A percentile compares a stretch with the other conserved stretches of the same genome.
Evolutionary conservation across 768 basidiomycete genomes (phyloP).

Genomic region (Tulasnella sp.): DNA sequence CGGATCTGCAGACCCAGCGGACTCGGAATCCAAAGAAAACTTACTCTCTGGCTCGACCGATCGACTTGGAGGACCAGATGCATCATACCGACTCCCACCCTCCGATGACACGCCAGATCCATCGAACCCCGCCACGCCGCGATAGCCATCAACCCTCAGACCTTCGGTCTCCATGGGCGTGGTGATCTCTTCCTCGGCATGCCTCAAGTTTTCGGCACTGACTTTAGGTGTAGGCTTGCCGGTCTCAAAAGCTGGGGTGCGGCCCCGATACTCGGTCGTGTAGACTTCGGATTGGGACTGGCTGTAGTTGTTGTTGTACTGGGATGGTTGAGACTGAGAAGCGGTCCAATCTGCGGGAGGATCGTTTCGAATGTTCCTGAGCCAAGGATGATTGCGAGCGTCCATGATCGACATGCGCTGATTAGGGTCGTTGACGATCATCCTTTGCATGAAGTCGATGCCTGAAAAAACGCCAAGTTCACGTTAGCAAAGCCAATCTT

Average conservation of each 20-base stretch:
- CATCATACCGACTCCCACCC: background rate
- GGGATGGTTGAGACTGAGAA: background rate
- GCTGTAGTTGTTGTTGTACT: background rate
- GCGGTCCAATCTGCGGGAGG: constrained; percentile 4
- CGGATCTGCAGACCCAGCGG: constrained; percentile 6
- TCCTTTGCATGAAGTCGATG: constrained; percentile 63
- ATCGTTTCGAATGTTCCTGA: constrained; percentile 43
- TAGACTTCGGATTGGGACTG: background rate
- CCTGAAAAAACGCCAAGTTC: constrained; percentile 48
- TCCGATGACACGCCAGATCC: background rate
- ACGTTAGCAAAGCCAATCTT: background rate
- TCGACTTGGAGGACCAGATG: background rate
- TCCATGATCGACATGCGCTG: constrained; percentile 70
- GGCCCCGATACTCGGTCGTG: background rate
- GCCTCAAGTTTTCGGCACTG: constrained; percentile 4
- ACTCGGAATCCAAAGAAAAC: background rate
- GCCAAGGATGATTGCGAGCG: constrained; percentile 79
- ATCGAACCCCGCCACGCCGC: background rate
- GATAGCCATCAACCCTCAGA: background rate
- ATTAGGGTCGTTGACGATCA: constrained; percentile 68
- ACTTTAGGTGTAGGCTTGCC: background rate
- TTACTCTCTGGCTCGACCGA: background rate
- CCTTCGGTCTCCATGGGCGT: background rate
- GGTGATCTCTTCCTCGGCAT: background rate
- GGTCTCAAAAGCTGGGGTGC: background rate